Evolutionary conservation across 2,329 filamentous ascomycete species (phyloP).

Genomic region (Leptodontidium sp.): DNA sequence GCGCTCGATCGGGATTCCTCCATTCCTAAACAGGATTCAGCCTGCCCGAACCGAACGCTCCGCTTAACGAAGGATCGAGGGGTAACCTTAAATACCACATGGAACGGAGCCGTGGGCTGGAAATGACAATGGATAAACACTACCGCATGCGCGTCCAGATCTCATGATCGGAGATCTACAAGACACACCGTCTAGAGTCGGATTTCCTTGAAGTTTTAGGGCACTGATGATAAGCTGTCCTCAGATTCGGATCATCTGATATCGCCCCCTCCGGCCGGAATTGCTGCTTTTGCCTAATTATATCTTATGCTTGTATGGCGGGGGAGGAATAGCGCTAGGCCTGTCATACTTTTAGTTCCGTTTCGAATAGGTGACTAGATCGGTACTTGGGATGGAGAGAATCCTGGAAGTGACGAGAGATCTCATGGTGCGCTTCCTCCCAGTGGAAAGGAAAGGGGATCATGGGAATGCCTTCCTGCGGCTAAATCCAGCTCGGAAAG

Average conservation of each 20-base stretch:
- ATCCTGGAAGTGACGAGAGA: conserved; percentile 1
- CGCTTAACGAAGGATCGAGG: conserved; percentile 1
- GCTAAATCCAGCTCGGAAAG: conserved; percentile 16
- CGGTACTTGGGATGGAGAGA: not conserved
- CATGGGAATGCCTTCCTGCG: conserved; percentile 5
- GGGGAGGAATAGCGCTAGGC: not conserved
- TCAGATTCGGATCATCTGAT: conserved; percentile 15
- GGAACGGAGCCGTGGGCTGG: conserved; percentile 7
- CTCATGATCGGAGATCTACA: conserved; percentile 12
- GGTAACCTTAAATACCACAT: conserved; percentile 18
- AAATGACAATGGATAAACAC: not conserved
- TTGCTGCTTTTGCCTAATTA: not conserved
- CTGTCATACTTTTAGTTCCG: conserved; percentile 7
- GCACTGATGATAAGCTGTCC: not conserved
- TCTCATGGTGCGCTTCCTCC: not conserved
- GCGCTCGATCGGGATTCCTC: conserved; percentile 1
- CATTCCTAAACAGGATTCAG: conserved; percentile 4
- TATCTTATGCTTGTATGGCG: conserved; percentile 4
- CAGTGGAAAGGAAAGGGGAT: not conserved
- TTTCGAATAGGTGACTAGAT: conserved; percentile 4
- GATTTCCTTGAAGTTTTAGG: not conserved
- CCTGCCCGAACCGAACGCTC: conserved; percentile 8
- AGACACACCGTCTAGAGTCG: not conserved
- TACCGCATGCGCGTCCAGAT: conserved; percentile 7
- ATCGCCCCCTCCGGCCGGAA: not conserved